phyloP scores from a whole-genome alignment of 441 rosid genomes.

The Flueggea neowawraea region DNA sequence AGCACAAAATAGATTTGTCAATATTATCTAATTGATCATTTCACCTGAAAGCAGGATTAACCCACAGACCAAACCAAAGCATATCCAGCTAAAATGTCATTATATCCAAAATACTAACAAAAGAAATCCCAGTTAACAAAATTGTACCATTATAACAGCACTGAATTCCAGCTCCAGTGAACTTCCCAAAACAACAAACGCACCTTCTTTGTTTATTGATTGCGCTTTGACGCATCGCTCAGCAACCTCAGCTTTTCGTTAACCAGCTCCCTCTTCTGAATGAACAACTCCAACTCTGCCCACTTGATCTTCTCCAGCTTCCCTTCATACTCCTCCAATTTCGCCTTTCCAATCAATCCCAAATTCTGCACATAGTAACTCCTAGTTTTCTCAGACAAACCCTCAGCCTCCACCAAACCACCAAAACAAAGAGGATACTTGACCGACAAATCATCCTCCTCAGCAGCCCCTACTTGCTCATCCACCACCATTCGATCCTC shows the following conservation, averaged over 20 bases:
- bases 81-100: too few species aligned
- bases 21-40: too few species aligned
- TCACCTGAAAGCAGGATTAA: too few species aligned
- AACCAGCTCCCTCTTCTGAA: conserved; percentile 28
- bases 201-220: too few species aligned
- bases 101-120: too few species aligned
- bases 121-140: too few species aligned
- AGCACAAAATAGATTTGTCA: too few species aligned
- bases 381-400: conserved; percentile 1
- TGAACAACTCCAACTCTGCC: conserved; percentile 21
- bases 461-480: conserved; percentile 4
- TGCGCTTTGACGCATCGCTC: conserved; percentile 10
- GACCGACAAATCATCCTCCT: conserved; percentile 1
- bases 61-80: too few species aligned
- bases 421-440: conserved; percentile 18
- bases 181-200: too few species aligned
- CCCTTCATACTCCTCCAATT: conserved; percentile 19
- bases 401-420: conserved; percentile 7
- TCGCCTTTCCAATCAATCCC: conserved; percentile 10
- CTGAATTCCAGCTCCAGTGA: too few species aligned
- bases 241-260: conserved; percentile 19
- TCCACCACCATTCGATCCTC: not conserved
- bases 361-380: conserved; percentile 6
- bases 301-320: conserved; percentile 16
- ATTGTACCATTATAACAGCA: too few species aligned